Conservation (phyloP, 164 flowering plant genomes). For the Umbellularia californica region DNA sequence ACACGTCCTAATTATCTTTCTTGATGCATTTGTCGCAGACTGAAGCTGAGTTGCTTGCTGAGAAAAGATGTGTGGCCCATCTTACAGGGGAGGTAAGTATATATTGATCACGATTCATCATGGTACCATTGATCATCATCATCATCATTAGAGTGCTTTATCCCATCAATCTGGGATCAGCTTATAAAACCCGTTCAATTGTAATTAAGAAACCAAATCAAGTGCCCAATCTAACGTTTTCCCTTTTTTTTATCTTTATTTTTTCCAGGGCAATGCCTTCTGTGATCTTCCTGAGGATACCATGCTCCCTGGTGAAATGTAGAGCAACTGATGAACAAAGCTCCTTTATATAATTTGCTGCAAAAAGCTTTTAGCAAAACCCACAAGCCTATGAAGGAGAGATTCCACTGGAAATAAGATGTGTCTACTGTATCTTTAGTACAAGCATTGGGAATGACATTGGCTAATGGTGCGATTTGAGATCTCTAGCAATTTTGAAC, state of each 20-base stretch:
- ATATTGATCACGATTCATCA: background rate
- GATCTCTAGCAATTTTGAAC: background rate
- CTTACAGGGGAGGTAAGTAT: constrained; percentile 80
- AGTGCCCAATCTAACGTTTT: background rate
- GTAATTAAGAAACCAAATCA: background rate
- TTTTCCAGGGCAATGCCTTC: constrained; percentile 63
- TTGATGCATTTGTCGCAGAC: constrained; percentile 39
- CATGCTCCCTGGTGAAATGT: constrained; percentile 98
- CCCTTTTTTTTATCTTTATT: background rate
- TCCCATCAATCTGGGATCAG: background rate
- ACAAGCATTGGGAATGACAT: background rate
- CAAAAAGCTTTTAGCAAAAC: too few relatives aligned
- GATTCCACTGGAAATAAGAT: background rate
- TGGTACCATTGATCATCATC: too few relatives aligned
- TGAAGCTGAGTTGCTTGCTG: constrained; percentile 92
- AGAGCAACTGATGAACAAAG: constrained; percentile 2
- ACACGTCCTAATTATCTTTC: background rate
- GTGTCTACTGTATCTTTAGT: background rate
- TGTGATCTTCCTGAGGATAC: constrained; percentile 97
- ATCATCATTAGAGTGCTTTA: too few relatives aligned
- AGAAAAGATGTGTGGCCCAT: constrained; percentile 90
- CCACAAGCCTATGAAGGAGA: background rate
- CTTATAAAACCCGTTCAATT: background rate
- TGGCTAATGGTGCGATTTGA: background rate
- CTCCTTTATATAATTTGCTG: background rate